Evolutionary conservation across 2,329 filamentous ascomycete species (phyloP), one percentile per base, ranked within the genome.

Genomic region (Xylaria sp.): DNA sequence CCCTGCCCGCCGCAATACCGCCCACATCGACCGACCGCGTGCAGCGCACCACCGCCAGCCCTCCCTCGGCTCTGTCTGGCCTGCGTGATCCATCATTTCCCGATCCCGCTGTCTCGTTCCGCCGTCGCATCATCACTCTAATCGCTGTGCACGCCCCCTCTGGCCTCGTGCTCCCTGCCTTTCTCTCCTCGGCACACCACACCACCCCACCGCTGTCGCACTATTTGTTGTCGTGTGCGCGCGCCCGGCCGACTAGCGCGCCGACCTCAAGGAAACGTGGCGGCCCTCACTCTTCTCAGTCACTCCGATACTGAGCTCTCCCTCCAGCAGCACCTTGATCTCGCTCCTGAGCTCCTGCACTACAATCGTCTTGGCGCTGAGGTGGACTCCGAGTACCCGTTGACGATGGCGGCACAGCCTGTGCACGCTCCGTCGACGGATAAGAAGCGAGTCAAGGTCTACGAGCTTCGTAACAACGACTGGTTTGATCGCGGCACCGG

Each of bases 401-500:
- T 83, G 86, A 88, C 87, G 83, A 89, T 89, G 87, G 79, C 79
- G 79, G 87, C 87, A 86, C 87, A 89, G 82, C 79, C 82, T 72
- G 86, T 88, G 86, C 86, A 86, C 86, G 86, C 87, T 85, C 84
- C 83, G 80, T 80, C 83, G 77, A 84, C 84, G 78, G 86, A 89
- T 74, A 87, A 83, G 80, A 88, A 86, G 78, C 86, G 95, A 84
- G 95, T 98, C 79, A 99, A 99, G 84, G 95, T 99, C 76, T 99
- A 99, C 79, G 95, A 98, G 83, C 86, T 99, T 73, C 92, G 92
- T 78, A 93, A 97, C 80, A 97, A 96, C 84, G 95, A 98, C 87
- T 99, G 95, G 95, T 97, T 94, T 77, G 95, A 99, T 80, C 87
- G 94, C 74, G 95, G 95, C 68, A 99, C 95, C 50, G 95, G 95